phyloP scores from a whole-genome alignment of 768 basidiomycete genomes.

The Panaeolus cyanescens region DNA sequence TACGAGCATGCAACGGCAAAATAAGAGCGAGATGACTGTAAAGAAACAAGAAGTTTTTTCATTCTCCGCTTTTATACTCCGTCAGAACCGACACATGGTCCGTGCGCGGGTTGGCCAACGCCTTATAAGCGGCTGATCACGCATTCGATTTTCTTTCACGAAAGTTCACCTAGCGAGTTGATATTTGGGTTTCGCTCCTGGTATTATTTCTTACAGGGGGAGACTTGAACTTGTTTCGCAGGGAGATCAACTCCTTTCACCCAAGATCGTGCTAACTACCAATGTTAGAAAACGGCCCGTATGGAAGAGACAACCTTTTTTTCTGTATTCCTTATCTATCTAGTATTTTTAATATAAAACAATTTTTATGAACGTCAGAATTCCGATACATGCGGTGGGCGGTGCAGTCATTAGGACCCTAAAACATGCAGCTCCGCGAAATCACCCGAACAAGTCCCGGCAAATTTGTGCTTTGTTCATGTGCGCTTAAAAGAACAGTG shows the following conservation, averaged over 20 bases:
- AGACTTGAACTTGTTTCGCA: constrained; percentile 57
- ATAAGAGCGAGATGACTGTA: constrained; percentile 35
- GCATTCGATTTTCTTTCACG: constrained; percentile 34
- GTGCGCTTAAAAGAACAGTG: neutral
- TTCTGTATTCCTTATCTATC: neutral
- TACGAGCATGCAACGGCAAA: constrained; percentile 15
- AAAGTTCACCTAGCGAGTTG: constrained; percentile 75
- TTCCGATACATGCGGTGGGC: neutral
- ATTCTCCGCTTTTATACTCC: constrained; percentile 19
- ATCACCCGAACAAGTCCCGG: neutral
- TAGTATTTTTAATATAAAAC: neutral
- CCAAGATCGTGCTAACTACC: constrained; percentile 63
- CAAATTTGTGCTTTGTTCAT: neutral
- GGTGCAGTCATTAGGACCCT: neutral
- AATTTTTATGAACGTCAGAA: neutral
- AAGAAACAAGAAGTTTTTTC: constrained; percentile 22
- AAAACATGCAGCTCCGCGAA: constrained; percentile 1
- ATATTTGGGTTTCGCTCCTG: constrained; percentile 65
- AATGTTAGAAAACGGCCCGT: constrained; percentile 65
- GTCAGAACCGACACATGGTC: constrained; percentile 20
- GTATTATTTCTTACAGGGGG: constrained; percentile 32
- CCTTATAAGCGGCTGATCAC: constrained; percentile 17
- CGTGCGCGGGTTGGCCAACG: constrained; percentile 22
- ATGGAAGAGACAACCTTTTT: constrained; percentile 46
- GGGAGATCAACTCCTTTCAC: constrained; percentile 63